phyloP scores from a whole-genome alignment of 768 basidiomycete species.

The Russula sp. region DNA sequence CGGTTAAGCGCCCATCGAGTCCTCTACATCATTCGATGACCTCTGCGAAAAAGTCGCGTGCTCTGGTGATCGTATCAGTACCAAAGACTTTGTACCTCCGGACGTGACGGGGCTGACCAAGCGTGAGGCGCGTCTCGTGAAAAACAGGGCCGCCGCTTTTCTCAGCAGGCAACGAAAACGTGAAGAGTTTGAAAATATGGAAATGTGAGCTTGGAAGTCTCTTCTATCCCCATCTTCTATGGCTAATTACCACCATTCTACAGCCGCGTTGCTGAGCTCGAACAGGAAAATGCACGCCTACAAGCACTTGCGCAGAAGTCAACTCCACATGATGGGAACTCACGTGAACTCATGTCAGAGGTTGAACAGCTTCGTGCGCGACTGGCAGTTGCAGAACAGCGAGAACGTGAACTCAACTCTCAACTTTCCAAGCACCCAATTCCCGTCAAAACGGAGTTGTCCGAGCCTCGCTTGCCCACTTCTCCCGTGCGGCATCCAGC shows the following conservation, averaged over 20 bases:
- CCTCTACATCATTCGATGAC: slow-evolving; percentile 31
- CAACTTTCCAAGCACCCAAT: slow-evolving; percentile 48
- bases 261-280: slow-evolving; percentile 81
- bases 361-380: slow-evolving; percentile 65
- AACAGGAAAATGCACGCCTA: slow-evolving; percentile 79
- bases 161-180: slow-evolving; percentile 87
- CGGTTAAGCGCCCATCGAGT: slow-evolving; percentile 36
- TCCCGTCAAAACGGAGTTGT: slow-evolving; percentile 55
- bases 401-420: slow-evolving; percentile 62
- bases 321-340: slow-evolving; percentile 36
- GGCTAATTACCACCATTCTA: slow-evolving; percentile 4
- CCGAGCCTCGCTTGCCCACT: slow-evolving; percentile 51
- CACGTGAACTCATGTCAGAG: slow-evolving; percentile 49
- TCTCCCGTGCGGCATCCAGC: slow-evolving; percentile 37
- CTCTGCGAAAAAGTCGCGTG: slow-evolving; percentile 48
- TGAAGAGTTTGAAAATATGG: slow-evolving; percentile 90
- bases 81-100: slow-evolving; percentile 84
- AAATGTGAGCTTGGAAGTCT: slow-evolving; percentile 58
- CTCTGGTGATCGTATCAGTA: slow-evolving; percentile 50
- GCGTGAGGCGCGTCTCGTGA: slow-evolving; percentile 86
- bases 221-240: slow-evolving; percentile 20
- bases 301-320: slow-evolving; percentile 52
- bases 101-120: slow-evolving; percentile 86
- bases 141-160: slow-evolving; percentile 91
- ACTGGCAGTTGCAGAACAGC: slow-evolving; percentile 60